Base-by-base conservation (phyloP, 495 filamentous ascomycete species). In the Cercophora scortea region DNA sequence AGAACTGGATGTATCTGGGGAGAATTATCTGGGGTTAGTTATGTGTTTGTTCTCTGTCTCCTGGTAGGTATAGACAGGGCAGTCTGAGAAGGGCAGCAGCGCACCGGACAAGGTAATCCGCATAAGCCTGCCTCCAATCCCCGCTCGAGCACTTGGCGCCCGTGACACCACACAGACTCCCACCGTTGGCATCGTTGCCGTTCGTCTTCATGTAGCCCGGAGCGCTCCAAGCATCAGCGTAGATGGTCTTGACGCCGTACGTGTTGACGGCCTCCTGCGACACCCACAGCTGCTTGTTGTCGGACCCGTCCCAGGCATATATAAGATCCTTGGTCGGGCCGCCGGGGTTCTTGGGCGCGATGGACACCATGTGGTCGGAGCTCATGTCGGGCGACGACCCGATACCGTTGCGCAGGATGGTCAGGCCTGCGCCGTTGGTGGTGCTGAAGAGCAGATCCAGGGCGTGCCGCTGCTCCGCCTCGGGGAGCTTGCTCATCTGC, bases 201-300 rank as follows among this genome's bases (percentile, higher is more conserved):
- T 77, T 79, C 6, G 77, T 81, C 69, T 81, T 82, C 77, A 81
- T 80, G 60, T 70, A 82, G 0, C 70, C 77, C 1, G 76, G 78
- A 6, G 78, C 77, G 42, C 67, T 73, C 78, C 79, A 81, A 0
- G 78, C 78, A 58, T 81, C 64, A 6, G 76, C 78, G 54, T 83
- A 83, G 50, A 81, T 69, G 10, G 67, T 71, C 47, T 61, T 66
- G 11, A 77, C 71, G 11, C 75, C 75, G 19, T 72, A 69, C n/a
- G 61, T 68, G 19, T 64, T 53, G 8, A 66, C 54, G 2, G 76
- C 74, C 55, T 79, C 68, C 47, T 73, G 60, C 7, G 72, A 67
- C 18, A 78, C 61, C 69, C 74, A 78, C 18, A 79, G 67, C 60
- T 78, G 75, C 39, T 64, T 66, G 41, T 70, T 68, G 57, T 79